phyloP scores from a whole-genome alignment of 331 rosid genomes.

The Pyracantha coccinea region DNA sequence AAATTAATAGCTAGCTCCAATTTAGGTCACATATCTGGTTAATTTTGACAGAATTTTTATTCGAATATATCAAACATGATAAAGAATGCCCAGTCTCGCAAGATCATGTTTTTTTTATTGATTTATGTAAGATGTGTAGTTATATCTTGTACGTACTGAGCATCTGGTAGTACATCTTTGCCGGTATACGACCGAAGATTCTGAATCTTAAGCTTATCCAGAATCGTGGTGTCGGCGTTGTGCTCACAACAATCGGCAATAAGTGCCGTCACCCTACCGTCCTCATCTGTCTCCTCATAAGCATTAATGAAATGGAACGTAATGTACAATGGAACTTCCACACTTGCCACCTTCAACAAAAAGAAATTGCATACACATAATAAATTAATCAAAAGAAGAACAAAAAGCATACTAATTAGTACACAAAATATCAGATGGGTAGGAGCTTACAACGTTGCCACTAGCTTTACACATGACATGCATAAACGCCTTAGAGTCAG shows the following conservation, averaged over 20 bases:
- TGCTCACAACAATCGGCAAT: constrained; percentile 89
- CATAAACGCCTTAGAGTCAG: constrained; percentile 58
- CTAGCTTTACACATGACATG: constrained; percentile 86
- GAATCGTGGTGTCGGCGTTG: constrained; percentile 50
- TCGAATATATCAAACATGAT: too few species aligned
- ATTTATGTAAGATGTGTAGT: too few species aligned
- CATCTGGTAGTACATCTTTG: constrained; percentile 74
- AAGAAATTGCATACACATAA: not conserved
- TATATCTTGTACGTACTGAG: constrained; percentile 53
- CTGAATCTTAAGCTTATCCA: constrained; percentile 61
- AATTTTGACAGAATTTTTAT: too few species aligned
- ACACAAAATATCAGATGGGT: not conserved
- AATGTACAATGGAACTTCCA: constrained; percentile 76
- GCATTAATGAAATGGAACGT: constrained; percentile 97
- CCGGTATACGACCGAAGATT: constrained; percentile 52
- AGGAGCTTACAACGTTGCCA: constrained; percentile 57
- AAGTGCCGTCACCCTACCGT: constrained; percentile 64
- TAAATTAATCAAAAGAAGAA: not conserved
- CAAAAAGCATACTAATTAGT: not conserved
- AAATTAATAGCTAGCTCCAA: not conserved
- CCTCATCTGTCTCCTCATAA: constrained; percentile 71
- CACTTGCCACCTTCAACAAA: constrained; percentile 64
- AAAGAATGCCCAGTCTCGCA: too few species aligned
- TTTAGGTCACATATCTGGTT: not conserved
- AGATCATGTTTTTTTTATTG: too few species aligned